Base-by-base conservation (phyloP, 257 asterid species). In the Capsicum baccatum region DNA sequence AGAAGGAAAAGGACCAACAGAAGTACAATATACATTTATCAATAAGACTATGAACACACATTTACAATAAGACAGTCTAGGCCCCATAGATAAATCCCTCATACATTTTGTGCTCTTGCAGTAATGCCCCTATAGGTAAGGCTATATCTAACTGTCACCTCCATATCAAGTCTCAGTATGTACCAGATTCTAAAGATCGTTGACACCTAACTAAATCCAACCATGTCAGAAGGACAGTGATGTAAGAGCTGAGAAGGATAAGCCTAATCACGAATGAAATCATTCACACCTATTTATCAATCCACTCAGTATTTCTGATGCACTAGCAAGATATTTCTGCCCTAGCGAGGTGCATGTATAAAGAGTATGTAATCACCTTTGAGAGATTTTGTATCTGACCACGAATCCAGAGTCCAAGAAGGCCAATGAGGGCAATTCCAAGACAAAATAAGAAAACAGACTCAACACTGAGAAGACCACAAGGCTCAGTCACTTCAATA, bases 361-460 rank as follows among this genome's bases (percentile, higher is more conserved):
- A 26, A 78, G 33, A 48, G 58, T 39, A 33, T 26, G 15, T 50
- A 60, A 82, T 89, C 84, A 95, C 99, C 99, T 95, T 95, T 73
- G 99, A 97, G 48, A 92, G 62, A 67, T 91, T 79, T 79, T 93
- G 97, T 86, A 95, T 81, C 89, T 92, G 97, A 86, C 90, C 56
- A 35, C 89, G 95, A 73, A 91, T 86, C 97, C 97, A 93, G 80
- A 92, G 83, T 59, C 92, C 97, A 56, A 93, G 91, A 85, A 95
- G 92, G 37, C 88, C 92, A 48, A 97, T 84, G 82, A 94, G 91
- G 19, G 97, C 96, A 59, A 93, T 64, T 81, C 92, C 98, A 69
- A 97, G 97, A 89, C 89, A 91, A 88, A 95, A 92, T 90, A 97
- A 88, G 93, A 97, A 95, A 33, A 97, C 98, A 57, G 99, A 92